Evolutionary conservation across 2,329 filamentous ascomycete genomes (phyloP).

Genomic region (Cercospora berteroae): DNA sequence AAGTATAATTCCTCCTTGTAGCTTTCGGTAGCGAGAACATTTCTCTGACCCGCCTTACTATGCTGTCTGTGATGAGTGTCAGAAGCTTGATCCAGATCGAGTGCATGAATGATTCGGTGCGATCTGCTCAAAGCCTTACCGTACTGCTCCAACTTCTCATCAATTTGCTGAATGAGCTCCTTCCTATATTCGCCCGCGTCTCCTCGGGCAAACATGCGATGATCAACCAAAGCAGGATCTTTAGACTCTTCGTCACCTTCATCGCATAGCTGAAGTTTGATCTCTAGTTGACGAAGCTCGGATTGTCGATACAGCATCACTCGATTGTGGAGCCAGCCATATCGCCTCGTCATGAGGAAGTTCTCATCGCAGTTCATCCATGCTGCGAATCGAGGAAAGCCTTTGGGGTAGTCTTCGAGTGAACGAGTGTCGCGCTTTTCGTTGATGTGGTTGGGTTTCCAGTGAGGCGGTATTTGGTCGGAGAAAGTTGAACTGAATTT

Average conservation of each 20-base stretch:
- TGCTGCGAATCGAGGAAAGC: constrained; percentile 41
- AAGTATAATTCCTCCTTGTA: constrained; percentile 42
- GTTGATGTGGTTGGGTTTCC: constrained; percentile 8
- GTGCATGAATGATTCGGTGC: neutral
- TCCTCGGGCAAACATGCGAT: constrained; percentile 18
- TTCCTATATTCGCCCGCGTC: constrained; percentile 18
- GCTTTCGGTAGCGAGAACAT: constrained; percentile 41
- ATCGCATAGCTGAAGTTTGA: constrained; percentile 36
- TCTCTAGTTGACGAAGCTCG: constrained; percentile 39
- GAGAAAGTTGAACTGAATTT: constrained; percentile 1
- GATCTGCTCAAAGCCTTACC: constrained; percentile 11
- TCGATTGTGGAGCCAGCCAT: constrained; percentile 42
- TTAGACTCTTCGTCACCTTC: constrained; percentile 16
- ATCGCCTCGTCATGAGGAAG: constrained; percentile 42
- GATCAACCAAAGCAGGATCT: constrained; percentile 9
- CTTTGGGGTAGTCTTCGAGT: constrained; percentile 42
- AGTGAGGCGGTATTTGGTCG: constrained; percentile 8
- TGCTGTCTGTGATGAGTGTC: constrained; percentile 33
- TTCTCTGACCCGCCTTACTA: constrained; percentile 40
- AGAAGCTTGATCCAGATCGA: neutral
- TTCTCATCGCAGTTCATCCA: constrained; percentile 43
- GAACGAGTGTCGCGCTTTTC: constrained; percentile 5
- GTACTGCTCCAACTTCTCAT: constrained; percentile 23
- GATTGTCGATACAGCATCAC: constrained; percentile 42
- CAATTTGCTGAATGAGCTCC: constrained; percentile 27